These are phyloP conservation scores for Pseudogymnoascus sp. DNA, from an alignment of 2,329 filamentous ascomycete genomes.

Conservation along the genomic window DNA sequence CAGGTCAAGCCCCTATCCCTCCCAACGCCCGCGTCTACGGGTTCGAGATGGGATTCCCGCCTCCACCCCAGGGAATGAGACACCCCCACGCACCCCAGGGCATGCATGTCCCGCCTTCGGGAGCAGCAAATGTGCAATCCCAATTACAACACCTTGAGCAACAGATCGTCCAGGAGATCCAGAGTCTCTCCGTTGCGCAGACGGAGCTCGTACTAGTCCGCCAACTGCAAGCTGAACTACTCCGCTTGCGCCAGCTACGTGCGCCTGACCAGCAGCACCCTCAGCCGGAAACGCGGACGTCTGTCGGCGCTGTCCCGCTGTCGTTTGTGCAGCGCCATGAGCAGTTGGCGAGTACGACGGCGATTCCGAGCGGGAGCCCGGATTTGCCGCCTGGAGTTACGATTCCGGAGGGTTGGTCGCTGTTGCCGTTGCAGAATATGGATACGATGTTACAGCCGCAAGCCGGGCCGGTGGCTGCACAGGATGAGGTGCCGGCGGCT, in stretches of 20 bases:
- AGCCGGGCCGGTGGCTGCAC: conserved; percentile 12
- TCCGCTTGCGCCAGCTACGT: neutral
- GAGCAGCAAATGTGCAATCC: conserved; percentile 40
- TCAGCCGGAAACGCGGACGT: conserved; percentile 13
- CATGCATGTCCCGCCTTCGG: neutral
- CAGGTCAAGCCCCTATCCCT: conserved; percentile 9
- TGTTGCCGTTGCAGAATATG: conserved; percentile 52
- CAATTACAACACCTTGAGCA: conserved; percentile 62
- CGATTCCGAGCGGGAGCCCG: conserved; percentile 53
- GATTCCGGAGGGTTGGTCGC: conserved; percentile 57
- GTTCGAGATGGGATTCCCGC: conserved; percentile 28
- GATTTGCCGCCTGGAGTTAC: conserved; percentile 58
- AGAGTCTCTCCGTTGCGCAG: conserved; percentile 53
- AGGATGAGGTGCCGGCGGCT: neutral
- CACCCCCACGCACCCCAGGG: neutral
- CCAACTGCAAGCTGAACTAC: conserved; percentile 58
- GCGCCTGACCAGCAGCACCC: neutral
- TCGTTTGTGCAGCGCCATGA: conserved; percentile 38
- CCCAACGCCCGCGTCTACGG: conserved; percentile 27
- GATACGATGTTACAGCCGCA: conserved; percentile 19
- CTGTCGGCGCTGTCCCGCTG: neutral
- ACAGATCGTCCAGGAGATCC: conserved; percentile 61
- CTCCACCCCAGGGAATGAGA: conserved; percentile 13
- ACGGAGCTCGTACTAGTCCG: conserved; percentile 64
- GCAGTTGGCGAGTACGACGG: conserved; percentile 36